phyloP scores from a whole-genome alignment of 2,329 filamentous ascomycete genomes.

The Plenodomus lindquistii region DNA sequence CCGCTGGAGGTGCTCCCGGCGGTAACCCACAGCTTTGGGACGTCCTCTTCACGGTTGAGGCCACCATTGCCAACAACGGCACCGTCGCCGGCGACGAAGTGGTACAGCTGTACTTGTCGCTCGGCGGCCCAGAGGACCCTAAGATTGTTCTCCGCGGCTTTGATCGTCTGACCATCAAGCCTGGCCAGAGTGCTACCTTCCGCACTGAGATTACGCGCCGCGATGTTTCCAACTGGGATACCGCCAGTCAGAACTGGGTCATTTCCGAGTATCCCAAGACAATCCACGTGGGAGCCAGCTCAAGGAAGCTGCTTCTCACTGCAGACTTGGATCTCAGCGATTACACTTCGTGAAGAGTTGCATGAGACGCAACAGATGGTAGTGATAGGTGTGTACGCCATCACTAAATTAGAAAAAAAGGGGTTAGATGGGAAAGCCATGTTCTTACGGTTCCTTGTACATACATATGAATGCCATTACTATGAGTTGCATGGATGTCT shows the following conservation, averaged over 20 bases:
- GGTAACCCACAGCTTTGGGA: slow-evolving; percentile 70
- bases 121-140: slow-evolving; percentile 76
- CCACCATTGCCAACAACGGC: slow-evolving; percentile 74
- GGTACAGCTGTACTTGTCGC: slow-evolving; percentile 74
- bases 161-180: slow-evolving; percentile 71
- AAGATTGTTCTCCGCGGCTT: slow-evolving; percentile 74
- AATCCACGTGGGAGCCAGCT: slow-evolving; percentile 63
- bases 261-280: slow-evolving; percentile 61
- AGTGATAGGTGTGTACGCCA: not conserved
- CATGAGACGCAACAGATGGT: not conserved
- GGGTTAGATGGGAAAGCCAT: not conserved
- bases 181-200: slow-evolving; percentile 71
- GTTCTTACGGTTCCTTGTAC: not conserved
- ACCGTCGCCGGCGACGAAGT: slow-evolving; percentile 68
- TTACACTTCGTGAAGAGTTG: slow-evolving; percentile 9
- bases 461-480: not conserved
- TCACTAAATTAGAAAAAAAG: not conserved
- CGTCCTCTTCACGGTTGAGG: slow-evolving; percentile 67
- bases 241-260: slow-evolving; percentile 80
- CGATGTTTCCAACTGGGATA: slow-evolving; percentile 88
- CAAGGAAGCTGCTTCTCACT: slow-evolving; percentile 59
- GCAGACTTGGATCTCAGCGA: slow-evolving; percentile 28
- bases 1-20: slow-evolving; percentile 67
- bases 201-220: slow-evolving; percentile 71
- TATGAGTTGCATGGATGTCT: not conserved